A percentile compares a stretch with the other conserved stretches of the same genome.
phyloP scores from a whole-genome alignment of 225 moss, liverwort and hornwort genomes.

The Marchantia polymorpha region DNA sequence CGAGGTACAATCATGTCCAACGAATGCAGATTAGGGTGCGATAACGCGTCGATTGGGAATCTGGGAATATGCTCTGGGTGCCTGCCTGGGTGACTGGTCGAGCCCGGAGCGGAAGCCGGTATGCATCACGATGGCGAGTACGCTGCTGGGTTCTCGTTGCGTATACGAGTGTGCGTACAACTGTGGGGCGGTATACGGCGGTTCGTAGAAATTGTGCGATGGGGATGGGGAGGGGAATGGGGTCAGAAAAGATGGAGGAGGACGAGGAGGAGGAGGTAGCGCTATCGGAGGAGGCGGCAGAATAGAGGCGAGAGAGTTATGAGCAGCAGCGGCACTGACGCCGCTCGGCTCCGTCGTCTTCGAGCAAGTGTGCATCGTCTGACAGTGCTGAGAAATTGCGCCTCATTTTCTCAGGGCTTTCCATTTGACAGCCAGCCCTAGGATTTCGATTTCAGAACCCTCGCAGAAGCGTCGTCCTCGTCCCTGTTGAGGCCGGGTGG shows the following conservation, averaged over 20 bases:
- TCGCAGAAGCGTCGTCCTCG: neutral
- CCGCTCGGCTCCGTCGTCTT: neutral
- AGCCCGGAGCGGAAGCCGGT: too few relatives aligned
- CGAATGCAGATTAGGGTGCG: too few relatives aligned
- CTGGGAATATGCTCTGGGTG: too few relatives aligned
- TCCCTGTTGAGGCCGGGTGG: neutral
- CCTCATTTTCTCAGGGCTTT: neutral
- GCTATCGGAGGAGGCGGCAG: neutral
- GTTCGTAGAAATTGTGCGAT: too few relatives aligned
- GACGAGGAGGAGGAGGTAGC: neutral
- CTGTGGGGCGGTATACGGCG: too few relatives aligned
- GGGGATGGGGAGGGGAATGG: too few relatives aligned
- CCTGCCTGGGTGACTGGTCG: too few relatives aligned
- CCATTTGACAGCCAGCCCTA: neutral
- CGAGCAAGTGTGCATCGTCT: neutral
- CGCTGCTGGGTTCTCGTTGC: too few relatives aligned
- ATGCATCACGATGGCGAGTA: too few relatives aligned
- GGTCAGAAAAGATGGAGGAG: neutral
- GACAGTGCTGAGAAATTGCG: neutral
- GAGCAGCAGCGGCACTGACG: neutral
- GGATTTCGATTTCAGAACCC: neutral
- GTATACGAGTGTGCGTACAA: too few relatives aligned
- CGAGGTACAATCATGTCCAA: too few relatives aligned
- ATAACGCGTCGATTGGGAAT: too few relatives aligned
- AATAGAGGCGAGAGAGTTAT: neutral